phyloP scores from a whole-genome alignment of 2,329 filamentous ascomycete species.

The Cryphonectria japonica region DNA sequence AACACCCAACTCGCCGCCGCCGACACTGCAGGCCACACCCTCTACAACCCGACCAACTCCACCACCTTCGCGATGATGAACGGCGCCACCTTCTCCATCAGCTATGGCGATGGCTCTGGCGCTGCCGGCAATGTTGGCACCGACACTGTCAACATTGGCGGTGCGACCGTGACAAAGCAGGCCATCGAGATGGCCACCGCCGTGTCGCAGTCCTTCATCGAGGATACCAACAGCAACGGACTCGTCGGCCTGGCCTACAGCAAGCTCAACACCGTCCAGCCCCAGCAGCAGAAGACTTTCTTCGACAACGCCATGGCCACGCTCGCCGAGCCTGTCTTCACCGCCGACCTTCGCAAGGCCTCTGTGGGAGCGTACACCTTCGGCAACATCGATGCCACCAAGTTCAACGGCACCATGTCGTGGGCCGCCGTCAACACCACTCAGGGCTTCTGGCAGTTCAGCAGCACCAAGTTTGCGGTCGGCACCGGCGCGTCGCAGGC shows the following conservation, averaged over 20 bases:
- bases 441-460: slow-evolving; percentile 72
- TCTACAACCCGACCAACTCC: slow-evolving; percentile 45
- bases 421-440: slow-evolving; percentile 65
- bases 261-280: slow-evolving; percentile 66
- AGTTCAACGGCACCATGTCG: slow-evolving; percentile 65
- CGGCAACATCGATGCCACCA: slow-evolving; percentile 66
- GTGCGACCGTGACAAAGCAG: slow-evolving; percentile 63
- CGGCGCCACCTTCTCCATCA: slow-evolving; percentile 62
- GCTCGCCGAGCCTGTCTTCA: slow-evolving; percentile 70
- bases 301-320: slow-evolving; percentile 69
- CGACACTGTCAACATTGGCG: slow-evolving; percentile 71
- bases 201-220: slow-evolving; percentile 61
- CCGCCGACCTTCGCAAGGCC: slow-evolving; percentile 66
- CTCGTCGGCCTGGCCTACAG: slow-evolving; percentile 71
- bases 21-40: slow-evolving; percentile 52
- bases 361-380: slow-evolving; percentile 72
- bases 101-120: slow-evolving; percentile 70
- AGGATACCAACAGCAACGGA: slow-evolving; percentile 67
- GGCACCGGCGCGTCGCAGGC: slow-evolving; percentile 45
- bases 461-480: slow-evolving; percentile 60
- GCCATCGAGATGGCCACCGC: slow-evolving; percentile 68
- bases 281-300: slow-evolving; percentile 69
- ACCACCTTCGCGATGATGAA: slow-evolving; percentile 38
- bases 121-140: slow-evolving; percentile 67
- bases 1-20: slow-evolving; percentile 58